These are phyloP conservation scores for Saccharomyces hybrid DNA, from an alignment of 1,139 yeast genomes.

Conservation along the genomic window DNA sequence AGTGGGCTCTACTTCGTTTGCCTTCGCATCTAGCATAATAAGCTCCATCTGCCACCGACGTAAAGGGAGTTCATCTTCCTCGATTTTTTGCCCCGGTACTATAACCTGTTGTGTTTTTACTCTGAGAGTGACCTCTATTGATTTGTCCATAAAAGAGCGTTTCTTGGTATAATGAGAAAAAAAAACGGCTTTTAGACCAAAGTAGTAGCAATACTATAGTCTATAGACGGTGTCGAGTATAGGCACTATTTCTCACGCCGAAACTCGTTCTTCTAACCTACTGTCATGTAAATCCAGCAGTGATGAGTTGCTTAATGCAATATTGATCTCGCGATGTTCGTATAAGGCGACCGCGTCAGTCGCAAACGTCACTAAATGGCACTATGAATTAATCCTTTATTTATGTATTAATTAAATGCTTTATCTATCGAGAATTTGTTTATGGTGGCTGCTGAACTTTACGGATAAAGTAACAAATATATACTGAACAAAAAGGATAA, in stretches of 20 bases:
- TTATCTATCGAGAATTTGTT: background rate
- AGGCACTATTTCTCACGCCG: background rate
- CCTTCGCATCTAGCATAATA: slow-evolving; percentile 62
- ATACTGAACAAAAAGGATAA: background rate
- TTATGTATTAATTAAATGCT: background rate
- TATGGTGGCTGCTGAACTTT: background rate
- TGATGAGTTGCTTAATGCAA: background rate
- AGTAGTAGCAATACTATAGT: background rate
- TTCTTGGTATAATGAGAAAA: background rate
- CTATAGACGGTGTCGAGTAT: background rate
- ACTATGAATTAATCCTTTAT: background rate
- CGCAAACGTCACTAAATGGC: background rate
- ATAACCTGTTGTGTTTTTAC: slow-evolving; percentile 81
- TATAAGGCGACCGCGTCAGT: background rate
- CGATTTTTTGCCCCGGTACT: slow-evolving; percentile 46
- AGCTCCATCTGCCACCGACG: slow-evolving; percentile 82
- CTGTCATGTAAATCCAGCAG: background rate
- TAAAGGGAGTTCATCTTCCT: slow-evolving; percentile 82
- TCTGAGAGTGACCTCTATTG: slow-evolving; percentile 75
- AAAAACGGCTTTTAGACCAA: background rate
- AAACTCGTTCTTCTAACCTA: background rate
- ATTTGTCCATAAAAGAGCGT: slow-evolving; percentile 1
- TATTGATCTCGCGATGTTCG: background rate
- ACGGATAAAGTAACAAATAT: background rate
- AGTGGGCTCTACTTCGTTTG: slow-evolving; percentile 75